phyloP scores from a whole-genome alignment of 305 asterid species.

The Petunia hybrid region DNA sequence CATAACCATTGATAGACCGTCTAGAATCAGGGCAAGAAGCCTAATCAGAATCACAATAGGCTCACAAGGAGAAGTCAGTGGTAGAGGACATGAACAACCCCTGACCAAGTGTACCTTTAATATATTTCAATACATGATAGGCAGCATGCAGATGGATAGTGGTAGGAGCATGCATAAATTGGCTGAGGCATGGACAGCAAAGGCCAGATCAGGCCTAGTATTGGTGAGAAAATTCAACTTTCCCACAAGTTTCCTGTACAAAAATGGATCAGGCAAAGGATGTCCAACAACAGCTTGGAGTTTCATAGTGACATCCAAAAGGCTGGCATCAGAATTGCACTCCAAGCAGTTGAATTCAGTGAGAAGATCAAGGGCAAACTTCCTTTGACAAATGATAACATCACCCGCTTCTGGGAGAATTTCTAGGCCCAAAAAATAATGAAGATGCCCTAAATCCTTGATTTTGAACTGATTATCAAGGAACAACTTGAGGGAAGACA shows the following conservation, averaged over 20 bases:
- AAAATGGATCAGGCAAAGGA: not conserved
- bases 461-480: not conserved
- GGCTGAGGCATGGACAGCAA: not conserved
- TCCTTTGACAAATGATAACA: not conserved
- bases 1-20: not conserved
- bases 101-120: not conserved
- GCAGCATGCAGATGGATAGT: not conserved
- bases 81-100: not conserved
- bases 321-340: not conserved
- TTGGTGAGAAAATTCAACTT: not conserved
- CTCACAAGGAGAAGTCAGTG: no score
- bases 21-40: not conserved
- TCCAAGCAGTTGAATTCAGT: not conserved
- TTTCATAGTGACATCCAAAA: not conserved
- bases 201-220: slow-evolving; percentile 1
- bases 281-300: not conserved
- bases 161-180: not conserved
- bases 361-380: not conserved
- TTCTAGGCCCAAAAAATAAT: not conserved
- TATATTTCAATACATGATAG: not conserved
- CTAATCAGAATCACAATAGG: not conserved
- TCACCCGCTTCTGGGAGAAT: no score
- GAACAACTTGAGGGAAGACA: not conserved
- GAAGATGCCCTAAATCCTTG: not conserved
- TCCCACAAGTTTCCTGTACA: not conserved